phyloP scores from a whole-genome alignment of 1,284 basidiomycete genomes.

The Tilletiaria anomala region DNA sequence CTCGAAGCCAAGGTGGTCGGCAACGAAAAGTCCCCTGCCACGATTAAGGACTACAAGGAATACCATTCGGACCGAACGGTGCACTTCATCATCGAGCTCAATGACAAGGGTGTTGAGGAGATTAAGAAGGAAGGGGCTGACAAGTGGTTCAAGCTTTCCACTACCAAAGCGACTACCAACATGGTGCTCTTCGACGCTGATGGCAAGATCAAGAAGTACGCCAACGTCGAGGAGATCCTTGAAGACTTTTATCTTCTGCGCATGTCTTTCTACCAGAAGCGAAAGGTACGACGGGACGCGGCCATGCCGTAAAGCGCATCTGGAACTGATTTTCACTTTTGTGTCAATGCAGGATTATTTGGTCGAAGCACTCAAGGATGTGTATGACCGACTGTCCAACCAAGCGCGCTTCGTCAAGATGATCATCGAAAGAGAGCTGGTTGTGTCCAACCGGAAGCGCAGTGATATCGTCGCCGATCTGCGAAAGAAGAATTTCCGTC shows the following conservation, averaged over 20 bases:
- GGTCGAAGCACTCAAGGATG: slow-evolving; percentile 66
- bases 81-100: slow-evolving; percentile 75
- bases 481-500: slow-evolving; percentile 66
- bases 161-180: slow-evolving; percentile 74
- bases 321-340: neutral
- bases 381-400: slow-evolving; percentile 75
- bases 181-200: slow-evolving; percentile 98
- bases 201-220: slow-evolving; percentile 90
- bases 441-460: slow-evolving; percentile 85
- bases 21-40: slow-evolving; percentile 51
- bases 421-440: slow-evolving; percentile 78
- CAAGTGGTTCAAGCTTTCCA: slow-evolving; percentile 79
- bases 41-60: slow-evolving; percentile 44
- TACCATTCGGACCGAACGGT: slow-evolving; percentile 72
- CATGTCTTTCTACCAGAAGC: slow-evolving; percentile 71
- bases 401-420: slow-evolving; percentile 94
- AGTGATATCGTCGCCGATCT: slow-evolving; percentile 71
- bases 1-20: slow-evolving; percentile 55
- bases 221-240: slow-evolving; percentile 75
- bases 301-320: neutral
- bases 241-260: slow-evolving; percentile 86
- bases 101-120: slow-evolving; percentile 64
- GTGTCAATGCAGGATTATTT: slow-evolving; percentile 45
- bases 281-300: slow-evolving; percentile 50
- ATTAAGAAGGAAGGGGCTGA: slow-evolving; percentile 75